Conservation (phyloP, 2,329 filamentous ascomycete genomes). For the Aspergillus quadricinctus region DNA sequence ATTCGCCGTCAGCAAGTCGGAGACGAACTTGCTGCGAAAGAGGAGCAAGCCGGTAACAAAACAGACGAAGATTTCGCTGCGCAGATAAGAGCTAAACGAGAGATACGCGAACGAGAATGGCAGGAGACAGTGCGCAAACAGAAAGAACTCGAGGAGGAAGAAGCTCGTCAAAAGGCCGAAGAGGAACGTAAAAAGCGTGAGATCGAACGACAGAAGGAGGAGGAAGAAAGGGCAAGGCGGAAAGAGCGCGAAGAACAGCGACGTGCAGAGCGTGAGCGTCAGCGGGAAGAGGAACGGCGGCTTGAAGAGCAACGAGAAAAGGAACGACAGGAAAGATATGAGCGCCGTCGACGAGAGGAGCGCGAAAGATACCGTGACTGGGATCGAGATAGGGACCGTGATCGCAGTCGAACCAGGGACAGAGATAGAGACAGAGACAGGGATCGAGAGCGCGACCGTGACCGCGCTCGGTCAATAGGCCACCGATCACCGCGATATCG, state of each 20-base stretch:
- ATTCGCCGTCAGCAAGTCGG: constrained; percentile 57
- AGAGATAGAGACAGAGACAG: constrained; percentile 20
- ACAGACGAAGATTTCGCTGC: constrained; percentile 57
- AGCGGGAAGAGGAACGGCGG: constrained; percentile 50
- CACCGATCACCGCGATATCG: constrained; percentile 28
- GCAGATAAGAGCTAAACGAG: constrained; percentile 49
- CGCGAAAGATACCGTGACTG: constrained; percentile 43
- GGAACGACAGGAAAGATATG: constrained; percentile 46
- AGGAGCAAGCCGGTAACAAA: constrained; percentile 53
- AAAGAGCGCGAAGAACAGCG: constrained; percentile 48
- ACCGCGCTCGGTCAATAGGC: constrained; percentile 28
- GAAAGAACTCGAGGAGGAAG: constrained; percentile 46
- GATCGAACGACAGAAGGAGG: constrained; percentile 41
- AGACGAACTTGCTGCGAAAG: constrained; percentile 51
- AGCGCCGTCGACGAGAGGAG: constrained; percentile 42
- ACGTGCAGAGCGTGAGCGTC: constrained; percentile 47
- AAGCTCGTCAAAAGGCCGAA: constrained; percentile 38
- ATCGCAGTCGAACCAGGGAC: constrained; percentile 35
- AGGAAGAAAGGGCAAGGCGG: constrained; percentile 46
- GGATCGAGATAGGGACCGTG: constrained; percentile 29
- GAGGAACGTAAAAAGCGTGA: constrained; percentile 42
- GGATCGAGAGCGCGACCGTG: constrained; percentile 25
- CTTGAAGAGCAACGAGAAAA: constrained; percentile 50
- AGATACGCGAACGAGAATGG: constrained; percentile 48
- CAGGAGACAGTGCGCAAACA: constrained; percentile 50